A percentile compares a stretch with the other conserved stretches of the same genome.
Conservation (phyloP, 495 filamentous ascomycete species). For the Amorphotheca resinae region DNA sequence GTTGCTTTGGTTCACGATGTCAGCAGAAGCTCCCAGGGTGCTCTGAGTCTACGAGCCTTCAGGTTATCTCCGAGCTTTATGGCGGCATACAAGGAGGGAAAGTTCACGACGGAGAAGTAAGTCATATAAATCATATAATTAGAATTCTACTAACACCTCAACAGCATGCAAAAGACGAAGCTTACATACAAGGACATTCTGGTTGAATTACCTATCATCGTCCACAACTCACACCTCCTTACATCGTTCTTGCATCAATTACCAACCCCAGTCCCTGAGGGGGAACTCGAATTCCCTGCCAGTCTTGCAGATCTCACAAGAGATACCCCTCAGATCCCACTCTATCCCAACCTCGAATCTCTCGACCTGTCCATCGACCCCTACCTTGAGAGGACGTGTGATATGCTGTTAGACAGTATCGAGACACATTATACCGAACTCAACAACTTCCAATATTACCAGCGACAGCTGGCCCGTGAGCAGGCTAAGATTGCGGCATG, state of each 20-base stretch:
- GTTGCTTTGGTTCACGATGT: constrained; percentile 94
- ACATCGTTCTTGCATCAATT: constrained; percentile 91
- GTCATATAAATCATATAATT: constrained; percentile 16
- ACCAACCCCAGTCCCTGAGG: constrained; percentile 35
- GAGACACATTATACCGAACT: constrained; percentile 95
- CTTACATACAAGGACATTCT: constrained; percentile 91
- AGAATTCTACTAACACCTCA: constrained; percentile 18
- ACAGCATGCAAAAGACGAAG: constrained; percentile 79
- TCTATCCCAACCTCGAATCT: constrained; percentile 74
- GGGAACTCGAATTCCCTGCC: constrained; percentile 55
- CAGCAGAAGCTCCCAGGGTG: constrained; percentile 83
- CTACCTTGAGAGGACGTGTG: constrained; percentile 97
- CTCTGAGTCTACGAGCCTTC: constrained; percentile 82
- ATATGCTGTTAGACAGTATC: constrained; percentile 89
- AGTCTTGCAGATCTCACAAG: constrained; percentile 60
- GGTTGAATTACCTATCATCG: constrained; percentile 76
- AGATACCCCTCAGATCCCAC: constrained; percentile 37
- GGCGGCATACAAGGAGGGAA: constrained; percentile 84
- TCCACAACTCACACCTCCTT: constrained; percentile 96
- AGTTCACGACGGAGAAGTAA: constrained; percentile 92
- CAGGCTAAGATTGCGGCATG: constrained; percentile 92
- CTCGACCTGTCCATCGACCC: constrained; percentile 92
- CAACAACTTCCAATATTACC: constrained; percentile 98
- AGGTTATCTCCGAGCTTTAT: constrained; percentile 80
- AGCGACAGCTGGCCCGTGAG: constrained; percentile 86